Evolutionary conservation across 2,329 filamentous ascomycete species (phyloP).

Genomic region (Ophiostoma piceae): DNA sequence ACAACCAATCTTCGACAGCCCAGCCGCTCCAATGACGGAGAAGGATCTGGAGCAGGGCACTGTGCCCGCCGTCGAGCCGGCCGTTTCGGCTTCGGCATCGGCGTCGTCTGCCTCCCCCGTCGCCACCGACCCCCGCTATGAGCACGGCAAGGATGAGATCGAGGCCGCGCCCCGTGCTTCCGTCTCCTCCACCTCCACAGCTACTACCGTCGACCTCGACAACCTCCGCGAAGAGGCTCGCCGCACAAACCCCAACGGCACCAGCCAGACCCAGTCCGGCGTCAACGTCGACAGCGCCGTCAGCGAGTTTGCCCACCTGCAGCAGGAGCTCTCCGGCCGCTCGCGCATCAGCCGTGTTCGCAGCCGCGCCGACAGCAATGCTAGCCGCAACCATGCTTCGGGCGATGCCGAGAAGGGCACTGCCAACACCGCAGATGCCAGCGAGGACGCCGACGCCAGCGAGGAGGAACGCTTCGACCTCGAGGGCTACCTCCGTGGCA

Average conservation of each 20-base stretch:
- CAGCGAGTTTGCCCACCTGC: constrained; percentile 65
- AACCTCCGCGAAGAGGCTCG: constrained; percentile 40
- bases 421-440: background rate
- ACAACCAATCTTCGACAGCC: background rate
- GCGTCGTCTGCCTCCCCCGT: constrained; percentile 6
- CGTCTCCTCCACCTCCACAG: constrained; percentile 27
- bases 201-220: constrained; percentile 34
- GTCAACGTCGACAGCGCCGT: constrained; percentile 64
- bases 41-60: constrained; percentile 28
- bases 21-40: constrained; percentile 24
- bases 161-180: constrained; percentile 26
- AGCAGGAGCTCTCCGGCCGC: constrained; percentile 53
- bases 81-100: background rate
- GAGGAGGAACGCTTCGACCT: constrained; percentile 63
- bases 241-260: constrained; percentile 46
- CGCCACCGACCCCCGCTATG: constrained; percentile 16
- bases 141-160: constrained; percentile 26
- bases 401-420: constrained; percentile 56
- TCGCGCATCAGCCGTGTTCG: constrained; percentile 47
- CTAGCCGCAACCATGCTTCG: constrained; percentile 36
- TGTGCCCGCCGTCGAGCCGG: background rate
- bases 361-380: constrained; percentile 40
- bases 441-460: constrained; percentile 37
- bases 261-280: constrained; percentile 40
- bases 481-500: constrained; percentile 66